Base-by-base conservation (phyloP, 2,329 filamentous ascomycete genomes). In the Graphiopsis chlorocephala region DNA sequence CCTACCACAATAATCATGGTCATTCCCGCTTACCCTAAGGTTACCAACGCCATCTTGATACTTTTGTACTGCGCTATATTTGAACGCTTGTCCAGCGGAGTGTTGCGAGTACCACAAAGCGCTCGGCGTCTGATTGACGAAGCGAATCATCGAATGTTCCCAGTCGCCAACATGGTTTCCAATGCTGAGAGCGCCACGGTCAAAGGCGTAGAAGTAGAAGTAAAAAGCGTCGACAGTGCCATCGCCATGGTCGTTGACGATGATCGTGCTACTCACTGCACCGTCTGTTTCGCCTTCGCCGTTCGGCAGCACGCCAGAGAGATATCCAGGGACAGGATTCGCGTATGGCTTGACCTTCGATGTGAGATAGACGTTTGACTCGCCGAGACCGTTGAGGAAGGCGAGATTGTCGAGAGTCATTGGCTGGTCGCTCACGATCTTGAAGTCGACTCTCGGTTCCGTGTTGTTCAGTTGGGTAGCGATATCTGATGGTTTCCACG, bases 61-160 rank as follows among this genome's bases (percentile, higher is more conserved):
- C 70, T 88, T 86, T 67, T 88, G 81, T 1, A 85, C 78, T 1
- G 81, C 78, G 3, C 76, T 68, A 71, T 88, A 90, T 2, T 79
- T 81, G 73, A 89, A 90, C 1, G 88, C 87, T 74, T 90, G 79
- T 4, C 88, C 88, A 67, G 82, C 81, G 31, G 80, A 75, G 72
- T 90, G 88, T 71, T 90, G 87, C 61, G 82, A 85, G 71, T 83
- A 89, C 85, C 86, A 90, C 14, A 90, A 73, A 1, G 81, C 78
- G 66, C 81, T 74, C 0, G 88, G 88, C 1, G 70, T 67, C 11
- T 84, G 84, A 62, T 87, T 79, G 17, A 78, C 60, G 74, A 90
- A 90, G 12, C 88, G 86, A 33, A 90, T 79, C 86, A 88, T 88
- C 63, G 84, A 87, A 73, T 89, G 86, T 72, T 89, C 87, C 86